These are phyloP conservation scores for Elsinoe fawcettii DNA, from an alignment of 2,329 filamentous ascomycete species.

Conservation along the genomic window DNA sequence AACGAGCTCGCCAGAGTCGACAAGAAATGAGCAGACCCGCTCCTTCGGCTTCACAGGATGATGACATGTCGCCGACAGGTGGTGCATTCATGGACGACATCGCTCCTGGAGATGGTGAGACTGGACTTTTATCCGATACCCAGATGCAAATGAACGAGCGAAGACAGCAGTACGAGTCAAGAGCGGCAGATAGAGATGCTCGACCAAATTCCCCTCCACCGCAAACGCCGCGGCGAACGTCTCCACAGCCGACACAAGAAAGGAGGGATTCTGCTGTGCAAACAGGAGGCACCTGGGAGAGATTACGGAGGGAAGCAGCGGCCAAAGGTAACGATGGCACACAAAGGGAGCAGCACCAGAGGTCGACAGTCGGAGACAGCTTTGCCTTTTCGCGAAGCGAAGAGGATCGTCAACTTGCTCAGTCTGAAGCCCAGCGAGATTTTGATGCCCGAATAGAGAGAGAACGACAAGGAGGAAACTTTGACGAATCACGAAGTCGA, in stretches of 20 bases:
- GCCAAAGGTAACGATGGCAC: constrained; percentile 11
- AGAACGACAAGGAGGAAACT: constrained; percentile 42
- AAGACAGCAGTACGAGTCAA: constrained; percentile 14
- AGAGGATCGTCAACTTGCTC: constrained; percentile 38
- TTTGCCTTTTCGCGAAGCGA: constrained; percentile 39
- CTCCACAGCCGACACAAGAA: background rate
- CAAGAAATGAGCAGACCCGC: background rate
- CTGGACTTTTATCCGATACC: constrained; percentile 27
- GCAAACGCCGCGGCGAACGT: constrained; percentile 17
- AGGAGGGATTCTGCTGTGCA: background rate
- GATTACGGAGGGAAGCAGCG: constrained; percentile 28
- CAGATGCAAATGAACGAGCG: constrained; percentile 22
- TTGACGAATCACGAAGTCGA: constrained; percentile 23
- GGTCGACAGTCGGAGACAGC: constrained; percentile 34
- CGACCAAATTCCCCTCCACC: background rate
- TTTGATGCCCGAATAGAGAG: constrained; percentile 44
- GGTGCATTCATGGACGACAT: constrained; percentile 28
- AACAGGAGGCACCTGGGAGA: constrained; percentile 38
- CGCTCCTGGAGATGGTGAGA: constrained; percentile 22
- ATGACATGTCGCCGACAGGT: constrained; percentile 37
- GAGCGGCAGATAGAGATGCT: constrained; percentile 14
- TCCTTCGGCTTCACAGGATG: constrained; percentile 15
- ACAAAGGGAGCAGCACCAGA: constrained; percentile 25
- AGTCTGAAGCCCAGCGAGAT: constrained; percentile 41
- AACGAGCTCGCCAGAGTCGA: constrained; percentile 8